Evolutionary conservation across 805 yeast genomes (phyloP).

Genomic region (Starmerella khaoyaiensis): DNA sequence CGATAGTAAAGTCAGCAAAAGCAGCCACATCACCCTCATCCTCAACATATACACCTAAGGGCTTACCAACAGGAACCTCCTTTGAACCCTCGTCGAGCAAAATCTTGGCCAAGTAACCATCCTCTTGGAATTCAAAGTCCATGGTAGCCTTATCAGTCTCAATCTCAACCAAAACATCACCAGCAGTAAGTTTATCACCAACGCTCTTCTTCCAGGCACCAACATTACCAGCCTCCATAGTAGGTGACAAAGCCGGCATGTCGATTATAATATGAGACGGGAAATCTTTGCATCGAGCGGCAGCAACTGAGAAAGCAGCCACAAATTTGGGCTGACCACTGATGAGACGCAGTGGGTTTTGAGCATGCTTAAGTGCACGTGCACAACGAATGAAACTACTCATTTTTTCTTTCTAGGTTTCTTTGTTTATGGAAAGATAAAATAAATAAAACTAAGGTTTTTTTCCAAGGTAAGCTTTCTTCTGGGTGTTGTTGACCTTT

Average conservation of each 20-base stretch:
- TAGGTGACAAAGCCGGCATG: slow-evolving; percentile 99
- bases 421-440: background rate
- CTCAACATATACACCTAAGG: slow-evolving; percentile 94
- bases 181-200: slow-evolving; percentile 81
- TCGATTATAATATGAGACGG: slow-evolving; percentile 79
- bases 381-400: slow-evolving; percentile 17
- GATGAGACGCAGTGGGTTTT: slow-evolving; percentile 11
- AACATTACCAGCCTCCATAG: slow-evolving; percentile 93
- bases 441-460: background rate
- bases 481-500: background rate
- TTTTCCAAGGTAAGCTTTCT: background rate
- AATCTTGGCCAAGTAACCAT: slow-evolving; percentile 77
- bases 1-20: slow-evolving; percentile 65
- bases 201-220: slow-evolving; percentile 80
- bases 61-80: slow-evolving; percentile 87
- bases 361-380: slow-evolving; percentile 11
- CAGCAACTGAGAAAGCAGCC: slow-evolving; percentile 13
- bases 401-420: slow-evolving; percentile 8
- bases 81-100: slow-evolving; percentile 50
- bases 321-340: slow-evolving; percentile 10
- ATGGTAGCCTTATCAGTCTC: slow-evolving; percentile 97
- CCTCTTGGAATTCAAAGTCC: slow-evolving; percentile 98
- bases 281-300: slow-evolving; percentile 33
- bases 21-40: slow-evolving; percentile 73
- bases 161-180: slow-evolving; percentile 90